A percentile compares a stretch with the other conserved stretches of the same genome.
Evolutionary conservation across 495 filamentous ascomycete species (phyloP).

Genomic region (Collariella sp.): DNA sequence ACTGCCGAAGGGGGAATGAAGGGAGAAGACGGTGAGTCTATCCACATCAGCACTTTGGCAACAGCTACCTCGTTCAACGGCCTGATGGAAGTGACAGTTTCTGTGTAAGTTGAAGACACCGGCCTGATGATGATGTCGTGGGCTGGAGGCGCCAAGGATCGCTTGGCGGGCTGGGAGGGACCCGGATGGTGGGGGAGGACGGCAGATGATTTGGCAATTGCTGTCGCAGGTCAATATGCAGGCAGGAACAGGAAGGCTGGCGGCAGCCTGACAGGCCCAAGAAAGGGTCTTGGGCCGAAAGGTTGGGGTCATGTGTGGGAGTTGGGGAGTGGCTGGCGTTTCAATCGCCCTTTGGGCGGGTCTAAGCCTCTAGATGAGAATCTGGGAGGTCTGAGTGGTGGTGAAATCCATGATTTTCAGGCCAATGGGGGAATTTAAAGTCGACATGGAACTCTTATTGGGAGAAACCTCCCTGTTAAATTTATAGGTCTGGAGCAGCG

Average conservation of each 20-base stretch:
- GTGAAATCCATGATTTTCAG: conserved; percentile 4
- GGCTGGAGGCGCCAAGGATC: conserved; percentile 4
- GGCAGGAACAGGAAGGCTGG: conserved; percentile 31
- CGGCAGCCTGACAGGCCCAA: conserved; percentile 19
- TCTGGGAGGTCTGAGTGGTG: conserved; percentile 12
- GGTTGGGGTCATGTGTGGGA: conserved; percentile 9
- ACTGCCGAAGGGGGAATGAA: neutral
- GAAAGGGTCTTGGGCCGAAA: conserved; percentile 19
- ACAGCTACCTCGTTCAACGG: neutral
- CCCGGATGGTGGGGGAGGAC: conserved; percentile 25
- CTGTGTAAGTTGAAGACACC: neutral
- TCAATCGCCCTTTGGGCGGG: neutral
- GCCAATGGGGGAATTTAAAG: conserved; percentile 21
- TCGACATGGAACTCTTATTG: conserved; percentile 14
- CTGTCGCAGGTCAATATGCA: conserved; percentile 27
- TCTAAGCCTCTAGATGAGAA: neutral
- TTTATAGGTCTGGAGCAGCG: neutral
- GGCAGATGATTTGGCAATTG: conserved; percentile 35
- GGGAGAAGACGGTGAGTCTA: neutral
- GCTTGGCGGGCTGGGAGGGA: conserved; percentile 14
- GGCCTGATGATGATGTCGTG: conserved; percentile 4
- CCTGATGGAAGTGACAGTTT: neutral
- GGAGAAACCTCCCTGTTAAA: conserved; percentile 8
- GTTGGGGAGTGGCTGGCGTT: conserved; percentile 15
- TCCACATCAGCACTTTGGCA: conserved; percentile 2